Conservation (phyloP, 169 alveolate genomes). For the Plasmodium berghei region DNA sequence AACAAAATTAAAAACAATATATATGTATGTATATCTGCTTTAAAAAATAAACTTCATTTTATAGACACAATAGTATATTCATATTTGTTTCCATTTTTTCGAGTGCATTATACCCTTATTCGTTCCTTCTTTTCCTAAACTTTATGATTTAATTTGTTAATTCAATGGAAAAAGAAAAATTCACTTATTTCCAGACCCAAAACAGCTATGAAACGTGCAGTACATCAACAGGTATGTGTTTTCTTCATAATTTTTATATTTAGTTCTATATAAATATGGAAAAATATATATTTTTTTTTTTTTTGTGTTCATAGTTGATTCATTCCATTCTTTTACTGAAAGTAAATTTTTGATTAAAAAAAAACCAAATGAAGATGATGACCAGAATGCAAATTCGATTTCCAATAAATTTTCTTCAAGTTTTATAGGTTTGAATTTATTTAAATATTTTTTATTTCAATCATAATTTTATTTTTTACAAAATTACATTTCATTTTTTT, state of each 20-base stretch:
- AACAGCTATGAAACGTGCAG: constrained; percentile 58
- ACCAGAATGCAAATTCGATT: background rate
- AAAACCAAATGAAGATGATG: constrained; percentile 7
- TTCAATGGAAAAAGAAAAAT: constrained; percentile 11
- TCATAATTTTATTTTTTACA: background rate
- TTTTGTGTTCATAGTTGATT: constrained; percentile 20
- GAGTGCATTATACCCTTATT: background rate
- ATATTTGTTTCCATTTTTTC: too few relatives aligned
- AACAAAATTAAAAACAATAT: too few relatives aligned
- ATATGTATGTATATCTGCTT: too few relatives aligned
- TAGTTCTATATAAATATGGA: background rate
- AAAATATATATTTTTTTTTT: background rate
- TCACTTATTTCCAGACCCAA: background rate
- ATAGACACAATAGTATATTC: too few relatives aligned
- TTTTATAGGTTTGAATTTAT: constrained; percentile 23
- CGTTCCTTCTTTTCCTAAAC: background rate
- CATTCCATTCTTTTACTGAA: constrained; percentile 39
- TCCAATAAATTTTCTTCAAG: constrained; percentile 58
- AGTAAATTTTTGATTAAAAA: constrained; percentile 37
- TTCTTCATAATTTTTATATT: background rate
- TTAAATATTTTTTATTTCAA: background rate
- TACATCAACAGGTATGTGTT: constrained; percentile 25
- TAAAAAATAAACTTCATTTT: too few relatives aligned
- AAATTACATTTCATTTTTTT: background rate
- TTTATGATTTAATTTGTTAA: background rate